Percentiles rank a stretch among this genome's conserved stretches.
phyloP scores from a whole-genome alignment of 306 rosid genomes.

The Calophaca sinica region DNA sequence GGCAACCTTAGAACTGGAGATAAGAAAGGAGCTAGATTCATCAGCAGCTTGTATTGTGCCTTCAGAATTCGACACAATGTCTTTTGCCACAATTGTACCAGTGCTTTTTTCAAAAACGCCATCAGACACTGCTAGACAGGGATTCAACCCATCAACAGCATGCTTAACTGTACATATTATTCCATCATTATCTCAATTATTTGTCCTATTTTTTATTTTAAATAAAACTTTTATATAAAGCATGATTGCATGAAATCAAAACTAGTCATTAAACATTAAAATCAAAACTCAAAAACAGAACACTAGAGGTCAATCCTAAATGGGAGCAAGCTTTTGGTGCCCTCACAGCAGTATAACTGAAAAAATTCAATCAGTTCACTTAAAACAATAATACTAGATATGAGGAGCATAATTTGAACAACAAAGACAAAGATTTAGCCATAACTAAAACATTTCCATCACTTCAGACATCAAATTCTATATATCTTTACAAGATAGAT shows the following conservation, averaged over 20 bases:
- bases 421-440: constrained; percentile 9
- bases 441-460: constrained; percentile 23
- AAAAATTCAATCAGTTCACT: not conserved
- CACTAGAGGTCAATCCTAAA: constrained; percentile 1
- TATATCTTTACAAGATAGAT: constrained; percentile 25
- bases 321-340: constrained; percentile 24
- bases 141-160: constrained; percentile 45
- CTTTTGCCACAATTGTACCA: constrained; percentile 40
- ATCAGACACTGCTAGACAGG: constrained; percentile 39
- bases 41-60: constrained; percentile 34
- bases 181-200: constrained; percentile 33
- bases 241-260: constrained; percentile 1
- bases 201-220: not conserved
- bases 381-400: constrained; percentile 14
- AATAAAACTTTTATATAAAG: constrained; percentile 12
- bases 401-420: not conserved
- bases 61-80: constrained; percentile 43
- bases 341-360: not conserved
- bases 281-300: constrained; percentile 19
- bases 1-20: constrained; percentile 38
- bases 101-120: constrained; percentile 20
- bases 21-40: constrained; percentile 41
- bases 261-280: not conserved
- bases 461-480: not conserved
- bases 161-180: constrained; percentile 52